Conservation (phyloP, 1,139 yeast species). For the Pichia sp. region DNA sequence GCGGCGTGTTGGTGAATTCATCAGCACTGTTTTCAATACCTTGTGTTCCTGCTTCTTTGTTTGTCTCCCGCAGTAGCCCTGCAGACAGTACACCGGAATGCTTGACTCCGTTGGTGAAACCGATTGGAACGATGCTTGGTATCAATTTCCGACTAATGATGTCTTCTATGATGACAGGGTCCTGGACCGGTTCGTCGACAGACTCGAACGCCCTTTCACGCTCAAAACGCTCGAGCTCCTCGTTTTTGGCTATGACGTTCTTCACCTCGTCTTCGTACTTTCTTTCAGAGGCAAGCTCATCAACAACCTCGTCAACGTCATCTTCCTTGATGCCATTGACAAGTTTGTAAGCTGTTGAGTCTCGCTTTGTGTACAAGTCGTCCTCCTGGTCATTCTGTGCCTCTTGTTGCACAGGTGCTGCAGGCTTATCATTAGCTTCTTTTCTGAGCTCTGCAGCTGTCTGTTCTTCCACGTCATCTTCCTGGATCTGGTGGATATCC, state of each 20-base stretch:
- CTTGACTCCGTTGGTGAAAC: neutral
- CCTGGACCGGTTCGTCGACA: constrained; percentile 15
- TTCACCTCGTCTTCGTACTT: constrained; percentile 27
- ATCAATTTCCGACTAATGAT: constrained; percentile 9
- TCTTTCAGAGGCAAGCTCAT: constrained; percentile 29
- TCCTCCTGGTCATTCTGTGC: too few species aligned
- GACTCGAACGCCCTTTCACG: constrained; percentile 25
- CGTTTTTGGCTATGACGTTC: constrained; percentile 26
- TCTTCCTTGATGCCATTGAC: too few species aligned
- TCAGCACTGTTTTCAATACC: neutral
- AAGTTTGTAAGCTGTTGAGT: too few species aligned
- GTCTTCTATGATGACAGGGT: constrained; percentile 16
- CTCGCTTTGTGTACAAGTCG: too few species aligned
- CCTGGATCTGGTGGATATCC: neutral
- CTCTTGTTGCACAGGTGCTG: too few species aligned
- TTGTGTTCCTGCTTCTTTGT: neutral
- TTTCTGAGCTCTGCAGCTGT: too few species aligned
- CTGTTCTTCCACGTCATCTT: neutral
- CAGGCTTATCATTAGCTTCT: too few species aligned
- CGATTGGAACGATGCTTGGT: neutral
- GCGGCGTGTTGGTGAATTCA: neutral
- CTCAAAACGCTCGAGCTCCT: constrained; percentile 23
- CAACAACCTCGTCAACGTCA: constrained; percentile 18
- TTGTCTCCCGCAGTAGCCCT: constrained; percentile 1
- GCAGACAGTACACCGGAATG: neutral